Evolutionary conservation across 1,284 basidiomycete genomes (phyloP), one percentile per base, ranked within the genome.

Genomic region (Ganoderma meredithae): DNA sequence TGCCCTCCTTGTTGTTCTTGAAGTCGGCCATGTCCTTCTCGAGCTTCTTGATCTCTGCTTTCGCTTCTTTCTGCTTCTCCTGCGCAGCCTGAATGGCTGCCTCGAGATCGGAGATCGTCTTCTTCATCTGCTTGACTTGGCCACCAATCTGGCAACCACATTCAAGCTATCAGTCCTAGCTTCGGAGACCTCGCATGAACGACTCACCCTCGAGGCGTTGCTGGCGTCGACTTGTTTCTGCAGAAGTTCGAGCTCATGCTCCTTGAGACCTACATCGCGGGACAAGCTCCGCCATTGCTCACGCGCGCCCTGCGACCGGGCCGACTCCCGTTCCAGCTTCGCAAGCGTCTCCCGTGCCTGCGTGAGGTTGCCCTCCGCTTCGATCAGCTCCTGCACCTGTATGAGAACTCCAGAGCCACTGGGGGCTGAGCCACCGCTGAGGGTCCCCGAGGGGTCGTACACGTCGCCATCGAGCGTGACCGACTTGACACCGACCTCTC

Each of bases 11-110:
- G 84, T 99, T 97, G 79, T 96, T 92, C 83, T 98, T 97, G 83
- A 99, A 98, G 83, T 99, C 98, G 64, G 90, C 90, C 96, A 99
- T 99, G 79, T 99, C 98, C 76, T 92, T 92, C 81, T 99, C 94
- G 31, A 99, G 89, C 72, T 92, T 93, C 81, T 91, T 91, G 77
- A 90, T 89, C 71, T 99, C 96, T 0, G 85, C 89, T 64, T 90
- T 83, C 0, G 95, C 95, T 2, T 83, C 85, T 73, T 88, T 88
- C 78, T 97, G 93, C 76, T 94, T 93, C 66, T 90, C 85, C 77
- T 92, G 90, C 8, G 95, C 91, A 0, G 81, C 81, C 65, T 89
- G 81, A 40, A 96, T 84, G 1, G 90, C 87, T 19, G 82, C 80
- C 65, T 89, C 88, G n/a, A 97, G 83, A 63, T 93, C 88, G 0